Base-by-base conservation (phyloP, 192 early-diverging fungal genomes). In the Umbelopsis sp. region DNA sequence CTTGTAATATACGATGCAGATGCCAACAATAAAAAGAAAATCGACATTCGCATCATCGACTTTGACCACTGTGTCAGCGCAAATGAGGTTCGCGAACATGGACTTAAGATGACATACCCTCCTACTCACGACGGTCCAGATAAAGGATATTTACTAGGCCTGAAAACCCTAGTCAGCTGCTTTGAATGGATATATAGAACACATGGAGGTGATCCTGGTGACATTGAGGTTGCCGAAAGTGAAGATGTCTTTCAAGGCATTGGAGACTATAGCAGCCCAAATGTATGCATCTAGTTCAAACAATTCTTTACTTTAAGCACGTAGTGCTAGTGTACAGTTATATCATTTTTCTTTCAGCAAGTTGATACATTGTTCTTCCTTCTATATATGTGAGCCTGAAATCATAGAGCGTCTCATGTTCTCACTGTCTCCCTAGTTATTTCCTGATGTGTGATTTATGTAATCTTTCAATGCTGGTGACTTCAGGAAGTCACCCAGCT, bases 1-100 rank as follows among this genome's bases (percentile, higher is more conserved):
- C 77, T 99, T 69, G 87, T 99, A 12, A 88, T 98, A 45, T 99
- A 99, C 74, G 97, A 99, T 66, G 98, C 95, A 4, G 82, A 80
- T 22, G 69, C 76, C 9, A 16, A 34, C 8, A 38, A 29, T 14
- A 47, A 43, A 2, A 65, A 56, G 0, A 84, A 86, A 26, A 92
- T 93, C 9, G 91, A 96, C 71, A 77, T 99, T 34, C 89, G 91
- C 51, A 95, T 99, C 80, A 99, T 99, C 72, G 97, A 99, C 75
- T 99, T 99, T 82, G 95, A 95, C 11, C 91, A 98, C 70, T 96
- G 94, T 72, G 88, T 94, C 0, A 88, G 87, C 6, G 85, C 82
- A 14, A 76, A 81, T 17, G 78, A 85, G 32, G 59, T 72, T 14
- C 73, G 66, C 9, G 38, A 45, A 22, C 49, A 69, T 21, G 45